Conservation (phyloP, 148 eudicot species). For the Rhododendron henanense region DNA sequence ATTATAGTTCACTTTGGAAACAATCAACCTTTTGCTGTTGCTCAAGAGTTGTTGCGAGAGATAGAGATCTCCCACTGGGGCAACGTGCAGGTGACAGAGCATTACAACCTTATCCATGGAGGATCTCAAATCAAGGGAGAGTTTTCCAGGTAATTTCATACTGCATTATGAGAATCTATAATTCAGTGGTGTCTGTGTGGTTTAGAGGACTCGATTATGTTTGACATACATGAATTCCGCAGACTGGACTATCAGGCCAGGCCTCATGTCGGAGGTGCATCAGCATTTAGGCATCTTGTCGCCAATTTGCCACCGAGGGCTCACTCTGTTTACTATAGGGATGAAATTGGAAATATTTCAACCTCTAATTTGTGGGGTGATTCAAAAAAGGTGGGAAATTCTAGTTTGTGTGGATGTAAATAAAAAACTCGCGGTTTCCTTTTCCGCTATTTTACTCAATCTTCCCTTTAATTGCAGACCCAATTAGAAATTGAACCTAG, state of each 20-base stretch:
- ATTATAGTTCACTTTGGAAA: slow-evolving; percentile 68
- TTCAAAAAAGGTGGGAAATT: slow-evolving; percentile 48
- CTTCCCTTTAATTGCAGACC: slow-evolving; percentile 55
- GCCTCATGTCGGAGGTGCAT: slow-evolving; percentile 62
- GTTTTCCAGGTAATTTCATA: slow-evolving; percentile 65
- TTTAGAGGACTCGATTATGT: background rate
- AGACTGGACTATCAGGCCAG: slow-evolving; percentile 84
- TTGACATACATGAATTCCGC: slow-evolving; percentile 9
- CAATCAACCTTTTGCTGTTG: slow-evolving; percentile 81
- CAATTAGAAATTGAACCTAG: slow-evolving; percentile 88
- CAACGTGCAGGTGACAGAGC: slow-evolving; percentile 88
- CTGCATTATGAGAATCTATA: background rate
- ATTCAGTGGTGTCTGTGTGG: background rate
- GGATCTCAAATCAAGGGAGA: slow-evolving; percentile 86
- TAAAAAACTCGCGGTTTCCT: background rate
- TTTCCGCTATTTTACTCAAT: slow-evolving; percentile 15
- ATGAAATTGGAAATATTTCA: slow-evolving; percentile 97
- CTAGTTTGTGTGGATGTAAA: background rate
- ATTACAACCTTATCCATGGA: slow-evolving; percentile 79
- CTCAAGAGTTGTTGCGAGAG: slow-evolving; percentile 87
- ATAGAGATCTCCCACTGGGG: slow-evolving; percentile 99
- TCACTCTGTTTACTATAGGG: slow-evolving; percentile 92
- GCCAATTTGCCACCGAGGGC: slow-evolving; percentile 79
- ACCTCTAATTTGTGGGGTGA: slow-evolving; percentile 76
- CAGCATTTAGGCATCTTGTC: slow-evolving; percentile 63